Evolutionary conservation across 2,329 filamentous ascomycete species (phyloP).

Genomic region (Fusarium siculi): DNA sequence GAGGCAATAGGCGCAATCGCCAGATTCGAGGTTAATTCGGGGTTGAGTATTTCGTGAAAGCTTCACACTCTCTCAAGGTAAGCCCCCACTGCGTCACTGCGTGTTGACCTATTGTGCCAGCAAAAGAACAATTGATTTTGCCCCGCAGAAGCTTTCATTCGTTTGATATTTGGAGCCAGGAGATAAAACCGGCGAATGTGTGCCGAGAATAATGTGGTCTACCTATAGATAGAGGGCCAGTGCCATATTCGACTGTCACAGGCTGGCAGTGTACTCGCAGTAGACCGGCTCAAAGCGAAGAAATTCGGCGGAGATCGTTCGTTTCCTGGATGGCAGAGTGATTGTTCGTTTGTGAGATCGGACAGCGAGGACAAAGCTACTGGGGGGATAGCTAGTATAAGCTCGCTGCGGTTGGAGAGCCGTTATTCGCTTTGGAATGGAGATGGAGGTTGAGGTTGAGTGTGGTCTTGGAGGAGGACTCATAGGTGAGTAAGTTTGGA

Average conservation of each 20-base stretch:
- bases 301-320: constrained; percentile 13
- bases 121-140: constrained; percentile 20
- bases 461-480: constrained; percentile 3
- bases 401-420: constrained; percentile 14
- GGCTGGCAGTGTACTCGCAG: constrained; percentile 13
- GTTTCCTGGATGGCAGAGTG: constrained; percentile 1
- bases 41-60: background rate
- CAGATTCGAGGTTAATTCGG: background rate
- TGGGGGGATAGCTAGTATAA: background rate
- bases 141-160: constrained; percentile 5
- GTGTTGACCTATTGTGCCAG: constrained; percentile 9
- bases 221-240: constrained; percentile 31
- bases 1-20: constrained; percentile 5
- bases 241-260: constrained; percentile 42
- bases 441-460: constrained; percentile 18
- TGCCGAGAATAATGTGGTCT: constrained; percentile 30
- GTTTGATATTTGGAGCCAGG: constrained; percentile 3
- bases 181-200: constrained; percentile 10
- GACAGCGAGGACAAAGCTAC: background rate
- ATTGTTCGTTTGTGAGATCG: constrained; percentile 11
- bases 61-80: constrained; percentile 7
- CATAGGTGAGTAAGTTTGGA: constrained; percentile 16
- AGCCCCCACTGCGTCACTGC: constrained; percentile 9
- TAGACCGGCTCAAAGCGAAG: constrained; percentile 24
- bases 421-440: constrained; percentile 20